A percentile compares a stretch with the other conserved stretches of the same genome.
Evolutionary conservation across 805 yeast species (phyloP).

Genomic region (Clavispora carvajalis): DNA sequence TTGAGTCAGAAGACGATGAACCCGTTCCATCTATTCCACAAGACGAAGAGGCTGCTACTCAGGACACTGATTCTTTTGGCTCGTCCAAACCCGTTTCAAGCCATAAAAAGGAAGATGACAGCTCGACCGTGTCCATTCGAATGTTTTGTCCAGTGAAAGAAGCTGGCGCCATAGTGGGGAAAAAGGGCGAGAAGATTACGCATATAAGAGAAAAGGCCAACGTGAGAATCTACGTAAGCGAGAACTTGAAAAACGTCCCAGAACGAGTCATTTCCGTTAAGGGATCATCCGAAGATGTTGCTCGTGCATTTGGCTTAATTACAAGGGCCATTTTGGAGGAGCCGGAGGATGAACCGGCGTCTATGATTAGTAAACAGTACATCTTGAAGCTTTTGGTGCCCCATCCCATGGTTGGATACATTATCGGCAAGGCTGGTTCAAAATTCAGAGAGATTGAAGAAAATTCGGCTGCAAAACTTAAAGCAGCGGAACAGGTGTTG

Average conservation of each 20-base stretch:
- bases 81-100: constrained; percentile 31
- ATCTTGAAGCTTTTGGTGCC: constrained; percentile 64
- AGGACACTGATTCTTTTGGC: background rate
- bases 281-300: constrained; percentile 73
- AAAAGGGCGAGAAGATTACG: constrained; percentile 70
- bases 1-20: background rate
- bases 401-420: constrained; percentile 72
- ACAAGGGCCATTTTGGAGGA: constrained; percentile 63
- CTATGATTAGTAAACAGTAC: constrained; percentile 48
- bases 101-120: constrained; percentile 43
- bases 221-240: constrained; percentile 66
- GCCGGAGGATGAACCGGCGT: constrained; percentile 58
- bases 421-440: constrained; percentile 73
- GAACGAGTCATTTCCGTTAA: constrained; percentile 71
- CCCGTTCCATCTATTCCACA: background rate
- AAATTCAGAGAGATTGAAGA: constrained; percentile 79
- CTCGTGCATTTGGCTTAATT: constrained; percentile 75
- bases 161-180: constrained; percentile 72
- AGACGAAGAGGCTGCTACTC: background rate
- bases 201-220: constrained; percentile 58
- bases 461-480: constrained; percentile 68
- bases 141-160: constrained; percentile 74
- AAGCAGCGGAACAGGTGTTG: constrained; percentile 66
- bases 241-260: constrained; percentile 63
- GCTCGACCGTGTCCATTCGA: constrained; percentile 61